These are phyloP conservation scores for Hypericum perforatum DNA, from an alignment of 345 rosid species.

Conservation along the genomic window DNA sequence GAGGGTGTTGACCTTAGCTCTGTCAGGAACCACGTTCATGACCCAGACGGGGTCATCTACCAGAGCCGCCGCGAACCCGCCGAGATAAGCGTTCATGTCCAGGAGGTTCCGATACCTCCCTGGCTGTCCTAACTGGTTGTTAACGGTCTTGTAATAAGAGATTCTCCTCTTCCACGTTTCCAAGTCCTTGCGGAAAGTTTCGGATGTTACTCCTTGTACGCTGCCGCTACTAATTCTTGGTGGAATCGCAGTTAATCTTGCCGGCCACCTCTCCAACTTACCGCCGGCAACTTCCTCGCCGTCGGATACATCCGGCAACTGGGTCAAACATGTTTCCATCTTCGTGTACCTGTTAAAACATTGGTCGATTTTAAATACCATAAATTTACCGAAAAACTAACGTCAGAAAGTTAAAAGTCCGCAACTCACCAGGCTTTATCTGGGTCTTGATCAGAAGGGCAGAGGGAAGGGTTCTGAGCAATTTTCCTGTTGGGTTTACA, in stretches of 20 bases:
- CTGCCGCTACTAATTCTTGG: constrained; percentile 37
- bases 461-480: constrained; percentile 15
- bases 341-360: constrained; percentile 31
- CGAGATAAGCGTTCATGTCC: constrained; percentile 44
- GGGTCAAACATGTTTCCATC: constrained; percentile 35
- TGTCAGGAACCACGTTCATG: constrained; percentile 42
- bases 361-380: too few relatives aligned
- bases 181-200: constrained; percentile 21
- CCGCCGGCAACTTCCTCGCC: constrained; percentile 29
- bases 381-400: too few relatives aligned
- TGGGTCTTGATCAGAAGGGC: constrained; percentile 19
- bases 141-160: constrained; percentile 31
- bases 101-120: constrained; percentile 39
- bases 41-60: constrained; percentile 33
- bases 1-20: constrained; percentile 30
- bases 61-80: constrained; percentile 42
- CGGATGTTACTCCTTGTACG: constrained; percentile 28
- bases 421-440: constrained; percentile 34
- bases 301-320: constrained; percentile 24
- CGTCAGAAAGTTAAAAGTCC: neutral
- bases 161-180: constrained; percentile 33
- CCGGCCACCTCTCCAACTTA: constrained; percentile 28
- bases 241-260: constrained; percentile 32
- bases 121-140: constrained; percentile 25
- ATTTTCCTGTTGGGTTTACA: constrained; percentile 21